Evolutionary conservation across 208 protist species (phyloP).

Genomic region (Trypanosoma mega): DNA sequence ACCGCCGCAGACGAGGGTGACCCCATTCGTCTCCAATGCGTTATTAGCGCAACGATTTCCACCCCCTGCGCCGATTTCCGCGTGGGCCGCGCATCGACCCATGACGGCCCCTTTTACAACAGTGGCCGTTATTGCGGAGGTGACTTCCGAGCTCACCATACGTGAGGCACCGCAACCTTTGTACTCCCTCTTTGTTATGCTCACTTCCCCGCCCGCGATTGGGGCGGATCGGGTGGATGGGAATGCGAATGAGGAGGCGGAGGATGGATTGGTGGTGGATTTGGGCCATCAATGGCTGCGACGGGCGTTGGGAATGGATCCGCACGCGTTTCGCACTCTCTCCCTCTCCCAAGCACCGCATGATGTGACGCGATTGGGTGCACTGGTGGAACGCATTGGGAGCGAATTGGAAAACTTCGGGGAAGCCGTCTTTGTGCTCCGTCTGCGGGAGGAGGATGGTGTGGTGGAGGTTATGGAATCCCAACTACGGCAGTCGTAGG

Average conservation of each 20-base stretch:
- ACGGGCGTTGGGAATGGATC: constrained; percentile 53
- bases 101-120: constrained; percentile 39
- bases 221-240: not conserved
- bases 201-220: constrained; percentile 26
- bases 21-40: too few species aligned
- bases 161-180: constrained; percentile 34
- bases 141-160: constrained; percentile 60
- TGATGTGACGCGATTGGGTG: constrained; percentile 34
- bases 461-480: constrained; percentile 48
- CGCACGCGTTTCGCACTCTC: constrained; percentile 38
- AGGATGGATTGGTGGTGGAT: constrained; percentile 46
- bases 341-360: constrained; percentile 31
- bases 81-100: constrained; percentile 17
- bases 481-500: not conserved
- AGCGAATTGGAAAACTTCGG: constrained; percentile 51
- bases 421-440: constrained; percentile 36
- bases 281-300: constrained; percentile 65
- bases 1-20: too few species aligned
- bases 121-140: constrained; percentile 50
- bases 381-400: constrained; percentile 43
- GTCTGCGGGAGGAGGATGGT: constrained; percentile 33
- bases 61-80: not conserved
- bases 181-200: constrained; percentile 51
- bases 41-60: too few species aligned
- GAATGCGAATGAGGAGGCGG: constrained; percentile 8